phyloP scores from a whole-genome alignment of 352 stramenopile genomes.

The Phytophthora nicotianae region DNA sequence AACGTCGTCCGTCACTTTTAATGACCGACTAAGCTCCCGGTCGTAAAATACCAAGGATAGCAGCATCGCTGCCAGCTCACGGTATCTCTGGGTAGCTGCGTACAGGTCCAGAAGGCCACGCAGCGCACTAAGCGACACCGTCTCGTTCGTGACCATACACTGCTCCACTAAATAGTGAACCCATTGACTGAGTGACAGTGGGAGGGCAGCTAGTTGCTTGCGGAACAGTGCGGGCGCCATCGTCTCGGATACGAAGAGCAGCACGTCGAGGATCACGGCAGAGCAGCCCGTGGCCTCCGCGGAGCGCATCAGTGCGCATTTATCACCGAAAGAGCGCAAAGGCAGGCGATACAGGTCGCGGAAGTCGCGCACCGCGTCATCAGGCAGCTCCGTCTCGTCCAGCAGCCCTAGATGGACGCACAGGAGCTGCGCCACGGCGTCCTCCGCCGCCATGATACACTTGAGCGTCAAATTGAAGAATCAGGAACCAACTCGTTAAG shows the following conservation, averaged over 20 bases:
- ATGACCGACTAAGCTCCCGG: slow-evolving; percentile 31
- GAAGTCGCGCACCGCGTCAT: slow-evolving; percentile 39
- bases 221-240: slow-evolving; percentile 63
- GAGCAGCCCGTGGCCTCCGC: slow-evolving; percentile 60
- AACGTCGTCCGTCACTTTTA: slow-evolving; percentile 58
- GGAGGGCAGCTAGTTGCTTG: slow-evolving; percentile 44
- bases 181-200: slow-evolving; percentile 64
- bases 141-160: slow-evolving; percentile 55
- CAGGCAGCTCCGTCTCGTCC: slow-evolving; percentile 17
- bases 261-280: slow-evolving; percentile 68
- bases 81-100: slow-evolving; percentile 50
- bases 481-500: not conserved
- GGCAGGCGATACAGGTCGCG: slow-evolving; percentile 59
- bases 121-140: slow-evolving; percentile 50
- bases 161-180: slow-evolving; percentile 68
- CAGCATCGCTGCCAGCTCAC: slow-evolving; percentile 62
- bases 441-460: slow-evolving; percentile 35
- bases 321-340: slow-evolving; percentile 43
- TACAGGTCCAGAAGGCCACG: slow-evolving; percentile 52
- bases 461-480: slow-evolving; percentile 13
- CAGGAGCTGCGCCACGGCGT: slow-evolving; percentile 80
- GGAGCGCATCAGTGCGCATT: slow-evolving; percentile 51
- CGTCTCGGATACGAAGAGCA: slow-evolving; percentile 82
- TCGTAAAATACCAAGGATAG: slow-evolving; percentile 59
- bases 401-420: slow-evolving; percentile 83